Evolutionary conservation across 495 filamentous ascomycete genomes (phyloP).

Genomic region (Tuber magnatum): DNA sequence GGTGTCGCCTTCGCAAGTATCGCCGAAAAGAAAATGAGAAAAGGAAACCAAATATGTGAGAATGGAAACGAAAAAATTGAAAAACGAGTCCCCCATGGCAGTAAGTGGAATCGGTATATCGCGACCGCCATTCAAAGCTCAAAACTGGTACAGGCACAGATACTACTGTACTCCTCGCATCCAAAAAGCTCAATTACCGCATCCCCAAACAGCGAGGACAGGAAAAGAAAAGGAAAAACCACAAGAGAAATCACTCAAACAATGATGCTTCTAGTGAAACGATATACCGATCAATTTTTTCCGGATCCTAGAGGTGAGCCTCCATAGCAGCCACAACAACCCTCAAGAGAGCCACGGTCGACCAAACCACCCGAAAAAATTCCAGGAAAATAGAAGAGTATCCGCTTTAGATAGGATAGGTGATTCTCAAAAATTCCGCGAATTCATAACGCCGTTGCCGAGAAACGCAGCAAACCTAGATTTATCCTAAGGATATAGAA

Average conservation of each 20-base stretch:
- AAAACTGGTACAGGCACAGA: neutral
- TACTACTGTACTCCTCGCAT: neutral
- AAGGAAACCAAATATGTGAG: neutral
- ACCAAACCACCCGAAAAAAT: neutral
- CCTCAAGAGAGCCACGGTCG: neutral
- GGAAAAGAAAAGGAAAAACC: neutral
- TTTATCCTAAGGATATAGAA: neutral
- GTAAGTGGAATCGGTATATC: neutral
- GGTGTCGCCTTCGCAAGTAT: neutral
- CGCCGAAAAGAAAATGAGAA: neutral
- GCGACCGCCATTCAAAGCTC: neutral
- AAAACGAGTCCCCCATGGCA: neutral
- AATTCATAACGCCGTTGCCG: neutral
- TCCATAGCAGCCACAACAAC: neutral
- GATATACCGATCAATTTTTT: neutral
- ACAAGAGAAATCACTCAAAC: neutral
- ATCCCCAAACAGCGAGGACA: neutral
- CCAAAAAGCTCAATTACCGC: neutral
- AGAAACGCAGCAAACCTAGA: neutral
- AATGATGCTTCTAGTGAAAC: neutral
- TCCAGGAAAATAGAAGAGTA: neutral
- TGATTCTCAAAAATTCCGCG: neutral
- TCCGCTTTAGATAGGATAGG: neutral
- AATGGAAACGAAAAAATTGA: neutral
- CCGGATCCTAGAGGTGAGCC: neutral